Conservation (phyloP, 1,139 yeast species). For the Pichia sp. region DNA sequence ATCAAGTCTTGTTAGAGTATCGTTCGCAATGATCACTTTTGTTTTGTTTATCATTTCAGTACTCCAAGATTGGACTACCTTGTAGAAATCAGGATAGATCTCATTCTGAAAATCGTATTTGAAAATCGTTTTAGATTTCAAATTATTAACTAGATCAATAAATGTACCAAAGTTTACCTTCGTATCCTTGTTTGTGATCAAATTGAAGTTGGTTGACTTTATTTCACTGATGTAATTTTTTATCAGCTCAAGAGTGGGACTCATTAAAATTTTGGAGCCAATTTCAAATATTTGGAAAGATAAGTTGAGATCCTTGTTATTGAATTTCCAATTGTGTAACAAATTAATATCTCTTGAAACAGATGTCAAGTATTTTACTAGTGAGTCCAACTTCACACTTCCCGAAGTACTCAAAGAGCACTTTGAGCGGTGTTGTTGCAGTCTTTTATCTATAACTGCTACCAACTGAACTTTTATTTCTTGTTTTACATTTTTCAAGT, state of each 20-base stretch:
- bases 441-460: constrained; percentile 6
- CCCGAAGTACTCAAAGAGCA: not conserved
- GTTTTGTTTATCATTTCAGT: constrained; percentile 23
- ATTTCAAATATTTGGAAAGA: constrained; percentile 21
- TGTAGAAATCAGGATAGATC: constrained; percentile 22
- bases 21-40: constrained; percentile 22
- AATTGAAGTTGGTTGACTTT: constrained; percentile 9
- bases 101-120: constrained; percentile 25
- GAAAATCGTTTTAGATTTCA: constrained; percentile 21
- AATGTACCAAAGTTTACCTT: constrained; percentile 21
- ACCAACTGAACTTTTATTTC: constrained; percentile 14
- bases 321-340: constrained; percentile 25
- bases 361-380: constrained; percentile 20
- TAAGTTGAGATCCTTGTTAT: constrained; percentile 21
- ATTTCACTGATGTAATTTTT: constrained; percentile 9
- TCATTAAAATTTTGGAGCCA: constrained; percentile 19
- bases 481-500: constrained; percentile 18
- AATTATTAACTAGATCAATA: constrained; percentile 20
- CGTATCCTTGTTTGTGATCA: constrained; percentile 10
- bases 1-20: constrained; percentile 20
- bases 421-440: constrained; percentile 9
- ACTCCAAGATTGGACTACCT: constrained; percentile 25
- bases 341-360: constrained; percentile 24
- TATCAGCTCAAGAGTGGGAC: constrained; percentile 18
- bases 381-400: constrained; percentile 15